A percentile compares a stretch with the other conserved stretches of the same genome.
phyloP scores from a whole-genome alignment of 106 monocot species.

The Gastrodia elata region DNA sequence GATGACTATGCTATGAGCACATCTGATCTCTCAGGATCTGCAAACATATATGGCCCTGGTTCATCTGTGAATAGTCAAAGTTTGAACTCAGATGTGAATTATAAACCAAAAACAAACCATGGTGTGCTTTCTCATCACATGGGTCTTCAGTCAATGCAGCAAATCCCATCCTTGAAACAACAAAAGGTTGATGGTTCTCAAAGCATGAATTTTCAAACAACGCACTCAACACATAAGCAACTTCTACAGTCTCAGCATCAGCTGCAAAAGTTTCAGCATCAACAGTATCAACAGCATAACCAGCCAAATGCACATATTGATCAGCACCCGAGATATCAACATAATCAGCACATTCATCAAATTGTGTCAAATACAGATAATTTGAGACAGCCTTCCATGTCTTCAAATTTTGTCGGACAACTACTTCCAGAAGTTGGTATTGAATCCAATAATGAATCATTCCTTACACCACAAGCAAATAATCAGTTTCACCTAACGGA shows the following conservation, averaged over 20 bases:
- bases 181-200: slow-evolving; percentile 52
- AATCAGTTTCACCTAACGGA: slow-evolving; percentile 50
- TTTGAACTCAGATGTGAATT: slow-evolving; percentile 39
- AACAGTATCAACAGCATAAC: slow-evolving; percentile 41
- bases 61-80: slow-evolving; percentile 39
- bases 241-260: slow-evolving; percentile 39
- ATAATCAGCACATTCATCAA: slow-evolving; percentile 34
- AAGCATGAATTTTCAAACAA: slow-evolving; percentile 55
- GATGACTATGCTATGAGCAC: slow-evolving; percentile 44
- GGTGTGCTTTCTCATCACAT: slow-evolving; percentile 26
- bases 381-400: slow-evolving; percentile 26
- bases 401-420: slow-evolving; percentile 36
- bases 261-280: slow-evolving; percentile 34
- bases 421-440: slow-evolving; percentile 32
- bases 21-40: slow-evolving; percentile 38
- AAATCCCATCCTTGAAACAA: slow-evolving; percentile 30
- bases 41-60: slow-evolving; percentile 34
- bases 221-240: slow-evolving; percentile 32
- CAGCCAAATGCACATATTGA: slow-evolving; percentile 32
- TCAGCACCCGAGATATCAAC: slow-evolving; percentile 29
- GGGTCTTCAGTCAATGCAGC: slow-evolving; percentile 40
- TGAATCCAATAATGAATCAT: slow-evolving; percentile 29
- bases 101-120: slow-evolving; percentile 36
- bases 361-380: slow-evolving; percentile 27
- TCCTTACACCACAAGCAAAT: slow-evolving; percentile 24